Evolutionary conservation across 176 grass and related monocot species (phyloP).

Genomic region (Pontederia paniculata): DNA sequence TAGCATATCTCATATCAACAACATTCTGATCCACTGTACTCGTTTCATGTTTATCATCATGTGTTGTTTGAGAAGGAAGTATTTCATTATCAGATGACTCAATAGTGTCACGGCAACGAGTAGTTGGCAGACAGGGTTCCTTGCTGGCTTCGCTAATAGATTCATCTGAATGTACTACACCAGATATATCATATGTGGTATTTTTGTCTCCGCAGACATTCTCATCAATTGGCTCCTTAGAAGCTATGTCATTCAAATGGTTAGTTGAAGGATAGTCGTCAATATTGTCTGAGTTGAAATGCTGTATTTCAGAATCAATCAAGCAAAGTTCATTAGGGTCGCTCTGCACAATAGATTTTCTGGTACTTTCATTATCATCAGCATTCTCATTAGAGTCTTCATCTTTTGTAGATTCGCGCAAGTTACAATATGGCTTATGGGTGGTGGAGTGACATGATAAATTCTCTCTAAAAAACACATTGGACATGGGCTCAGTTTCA

Average conservation of each 20-base stretch:
- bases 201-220: not conserved
- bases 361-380: slow-evolving; percentile 44
- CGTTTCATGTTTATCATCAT: slow-evolving; percentile 7
- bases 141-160: not conserved
- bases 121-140: not conserved
- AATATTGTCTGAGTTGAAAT: slow-evolving; percentile 26
- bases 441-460: slow-evolving; percentile 11
- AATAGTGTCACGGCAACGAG: not conserved
- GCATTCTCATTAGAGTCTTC: slow-evolving; percentile 43
- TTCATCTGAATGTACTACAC: slow-evolving; percentile 15
- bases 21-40: not conserved
- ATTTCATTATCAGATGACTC: slow-evolving; percentile 1
- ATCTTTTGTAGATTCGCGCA: slow-evolving; percentile 25
- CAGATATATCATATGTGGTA: not conserved
- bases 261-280: slow-evolving; percentile 7
- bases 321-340: slow-evolving; percentile 20
- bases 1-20: not conserved
- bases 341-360: slow-evolving; percentile 23
- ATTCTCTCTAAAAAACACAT: slow-evolving; percentile 17
- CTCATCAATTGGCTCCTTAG: slow-evolving; percentile 4
- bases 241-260: slow-evolving; percentile 19
- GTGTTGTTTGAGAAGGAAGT: not conserved
- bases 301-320: too few relatives aligned
- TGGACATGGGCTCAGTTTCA: slow-evolving; percentile 3
- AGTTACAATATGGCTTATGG: slow-evolving; percentile 19